Conservation (phyloP, 306 rosid species). For the Cicer chorassanicum region DNA sequence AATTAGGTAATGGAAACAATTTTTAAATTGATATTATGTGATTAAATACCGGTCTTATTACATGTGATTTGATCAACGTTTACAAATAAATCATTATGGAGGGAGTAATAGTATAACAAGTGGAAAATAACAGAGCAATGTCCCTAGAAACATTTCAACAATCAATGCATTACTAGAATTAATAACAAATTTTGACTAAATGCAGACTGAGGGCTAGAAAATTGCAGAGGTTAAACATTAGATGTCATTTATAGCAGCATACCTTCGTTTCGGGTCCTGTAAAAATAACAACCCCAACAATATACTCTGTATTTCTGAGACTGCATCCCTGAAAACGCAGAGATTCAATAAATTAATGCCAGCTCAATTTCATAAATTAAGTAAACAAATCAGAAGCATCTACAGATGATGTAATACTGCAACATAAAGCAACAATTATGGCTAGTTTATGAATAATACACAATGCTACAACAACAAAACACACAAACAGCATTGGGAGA, state of each 20-base stretch:
- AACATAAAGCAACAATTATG: slow-evolving; percentile 22
- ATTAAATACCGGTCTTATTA: background rate
- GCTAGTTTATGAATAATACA: slow-evolving; percentile 25
- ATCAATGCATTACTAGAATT: slow-evolving; percentile 23
- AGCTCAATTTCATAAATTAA: slow-evolving; percentile 29
- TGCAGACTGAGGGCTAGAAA: slow-evolving; percentile 18
- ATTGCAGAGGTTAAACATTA: slow-evolving; percentile 2
- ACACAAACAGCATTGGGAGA: slow-evolving; percentile 32
- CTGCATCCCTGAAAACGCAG: slow-evolving; percentile 86
- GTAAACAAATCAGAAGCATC: slow-evolving; percentile 26
- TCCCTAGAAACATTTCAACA: slow-evolving; percentile 12
- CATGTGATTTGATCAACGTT: background rate
- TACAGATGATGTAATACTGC: slow-evolving; percentile 14
- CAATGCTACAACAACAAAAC: slow-evolving; percentile 35
- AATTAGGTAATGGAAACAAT: too few relatives aligned
- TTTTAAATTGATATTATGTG: too few relatives aligned
- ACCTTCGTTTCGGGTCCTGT: slow-evolving; percentile 99
- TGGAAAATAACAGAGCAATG: slow-evolving; percentile 16
- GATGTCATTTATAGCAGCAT: slow-evolving; percentile 41
- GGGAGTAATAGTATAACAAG: slow-evolving; percentile 1
- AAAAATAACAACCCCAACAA: slow-evolving; percentile 90
- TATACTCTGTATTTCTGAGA: slow-evolving; percentile 92
- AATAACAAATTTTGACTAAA: slow-evolving; percentile 9
- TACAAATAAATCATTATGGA: background rate
- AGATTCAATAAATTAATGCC: slow-evolving; percentile 37